A percentile compares a stretch with the other conserved stretches of the same genome.
phyloP scores from a whole-genome alignment of 192 early-diverging fungal genomes.

The Backusella macrospora region DNA sequence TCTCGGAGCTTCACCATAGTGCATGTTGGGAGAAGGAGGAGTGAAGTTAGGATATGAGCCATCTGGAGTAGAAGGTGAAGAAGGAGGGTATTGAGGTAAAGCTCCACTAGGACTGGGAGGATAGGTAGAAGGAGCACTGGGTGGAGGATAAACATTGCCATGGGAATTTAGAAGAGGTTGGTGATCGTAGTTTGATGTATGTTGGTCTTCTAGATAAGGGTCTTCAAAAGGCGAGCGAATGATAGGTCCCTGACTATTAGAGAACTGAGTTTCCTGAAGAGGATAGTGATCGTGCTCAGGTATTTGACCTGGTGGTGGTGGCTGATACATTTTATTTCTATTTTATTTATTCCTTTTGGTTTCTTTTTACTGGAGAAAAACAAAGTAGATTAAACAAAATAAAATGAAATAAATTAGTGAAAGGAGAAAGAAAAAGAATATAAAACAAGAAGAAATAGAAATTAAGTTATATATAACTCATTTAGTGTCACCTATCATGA shows the following conservation, averaged over 20 bases:
- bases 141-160: conserved; percentile 32
- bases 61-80: conserved; percentile 30
- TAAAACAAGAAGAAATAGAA: conserved; percentile 1
- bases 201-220: conserved; percentile 31
- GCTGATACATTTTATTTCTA: conserved; percentile 28
- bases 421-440: not conserved
- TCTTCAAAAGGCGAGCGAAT: conserved; percentile 36
- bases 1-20: conserved; percentile 44
- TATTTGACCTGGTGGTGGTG: conserved; percentile 14
- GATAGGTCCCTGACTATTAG: conserved; percentile 29
- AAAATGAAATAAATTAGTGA: not conserved
- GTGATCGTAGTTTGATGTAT: conserved; percentile 10
- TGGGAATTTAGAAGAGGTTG: conserved; percentile 30
- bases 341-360: not conserved
- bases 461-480: conserved; percentile 16
- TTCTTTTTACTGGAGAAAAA: not conserved
- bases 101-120: conserved; percentile 16
- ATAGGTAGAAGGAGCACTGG: conserved; percentile 21
- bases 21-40: conserved; percentile 39
- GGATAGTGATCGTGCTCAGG: conserved; percentile 40
- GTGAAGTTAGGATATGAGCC: conserved; percentile 17
- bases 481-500: conserved; percentile 9
- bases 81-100: conserved; percentile 29
- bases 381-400: not conserved
- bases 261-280: conserved; percentile 41